These are phyloP conservation scores for Helianthus tuberosus DNA, from an alignment of 129 eudicot species.

Conservation along the genomic window DNA sequence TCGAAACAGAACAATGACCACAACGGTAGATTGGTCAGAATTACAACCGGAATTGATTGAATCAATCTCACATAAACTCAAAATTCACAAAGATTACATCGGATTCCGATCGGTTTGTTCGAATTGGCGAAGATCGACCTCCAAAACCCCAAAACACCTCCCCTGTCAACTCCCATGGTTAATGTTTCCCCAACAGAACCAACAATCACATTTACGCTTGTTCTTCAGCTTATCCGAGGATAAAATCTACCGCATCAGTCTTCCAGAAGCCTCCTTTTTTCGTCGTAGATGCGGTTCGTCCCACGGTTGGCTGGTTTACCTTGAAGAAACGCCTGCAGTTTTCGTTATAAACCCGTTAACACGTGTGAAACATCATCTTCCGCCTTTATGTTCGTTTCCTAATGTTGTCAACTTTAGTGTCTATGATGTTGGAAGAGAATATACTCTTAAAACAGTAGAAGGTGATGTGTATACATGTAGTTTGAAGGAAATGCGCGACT, in stretches of 20 bases:
- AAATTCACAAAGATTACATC: slow-evolving; percentile 48
- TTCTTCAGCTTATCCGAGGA: slow-evolving; percentile 48
- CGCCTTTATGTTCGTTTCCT: slow-evolving; percentile 61
- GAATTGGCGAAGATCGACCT: slow-evolving; percentile 49
- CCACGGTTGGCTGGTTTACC: slow-evolving; percentile 62
- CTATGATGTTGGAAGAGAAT: slow-evolving; percentile 67
- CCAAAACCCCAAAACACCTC: slow-evolving; percentile 43
- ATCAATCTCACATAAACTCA: slow-evolving; percentile 42
- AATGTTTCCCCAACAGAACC: slow-evolving; percentile 50
- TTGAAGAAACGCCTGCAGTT: slow-evolving; percentile 59
- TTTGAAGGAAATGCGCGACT: slow-evolving; percentile 75
- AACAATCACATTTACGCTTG: slow-evolving; percentile 36
- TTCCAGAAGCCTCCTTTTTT: slow-evolving; percentile 53
- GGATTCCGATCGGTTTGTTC: slow-evolving; percentile 69
- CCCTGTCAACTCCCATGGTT: slow-evolving; percentile 74
- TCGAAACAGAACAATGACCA: slow-evolving; percentile 20
- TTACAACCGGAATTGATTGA: slow-evolving; percentile 65
- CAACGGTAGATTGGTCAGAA: slow-evolving; percentile 58
- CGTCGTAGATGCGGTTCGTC: slow-evolving; percentile 88
- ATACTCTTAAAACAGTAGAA: slow-evolving; percentile 30
- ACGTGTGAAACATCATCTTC: slow-evolving; percentile 44
- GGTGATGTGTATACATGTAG: slow-evolving; percentile 41
- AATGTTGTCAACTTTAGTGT: slow-evolving; percentile 47
- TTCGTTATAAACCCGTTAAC: slow-evolving; percentile 66
- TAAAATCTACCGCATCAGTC: slow-evolving; percentile 42